Conservation (phyloP, 192 early-diverging fungal species). For the Podila clonocystis region DNA sequence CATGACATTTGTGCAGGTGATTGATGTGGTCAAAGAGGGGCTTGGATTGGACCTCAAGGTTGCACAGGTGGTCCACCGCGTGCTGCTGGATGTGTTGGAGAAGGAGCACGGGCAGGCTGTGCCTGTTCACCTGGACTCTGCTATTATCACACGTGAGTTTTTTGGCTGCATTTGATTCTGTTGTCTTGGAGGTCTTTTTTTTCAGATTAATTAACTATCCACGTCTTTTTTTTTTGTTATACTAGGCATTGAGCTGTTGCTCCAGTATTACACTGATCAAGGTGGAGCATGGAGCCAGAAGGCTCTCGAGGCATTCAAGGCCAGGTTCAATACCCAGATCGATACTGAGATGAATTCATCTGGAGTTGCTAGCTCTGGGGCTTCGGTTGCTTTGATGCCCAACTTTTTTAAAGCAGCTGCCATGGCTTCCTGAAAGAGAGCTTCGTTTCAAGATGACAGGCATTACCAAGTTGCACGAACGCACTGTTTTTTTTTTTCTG, state of each 20-base stretch:
- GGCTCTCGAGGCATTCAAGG: slow-evolving; percentile 15
- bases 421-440: not conserved
- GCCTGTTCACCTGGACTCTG: slow-evolving; percentile 18
- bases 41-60: slow-evolving; percentile 26
- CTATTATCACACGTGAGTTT: slow-evolving; percentile 10
- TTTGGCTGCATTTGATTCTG: not conserved
- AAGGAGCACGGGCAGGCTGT: slow-evolving; percentile 6
- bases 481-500: too few relatives aligned
- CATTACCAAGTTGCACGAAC: too few relatives aligned
- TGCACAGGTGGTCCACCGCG: slow-evolving; percentile 29
- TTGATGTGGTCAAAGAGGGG: slow-evolving; percentile 22
- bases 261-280: slow-evolving; percentile 42
- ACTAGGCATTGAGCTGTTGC: slow-evolving; percentile 17
- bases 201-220: not conserved
- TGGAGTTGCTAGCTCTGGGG: not conserved
- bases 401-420: slow-evolving; percentile 26
- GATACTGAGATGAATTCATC: not conserved
- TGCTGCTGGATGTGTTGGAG: slow-evolving; percentile 8
- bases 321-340: not conserved
- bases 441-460: not conserved
- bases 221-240: not conserved
- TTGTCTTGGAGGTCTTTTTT: not conserved
- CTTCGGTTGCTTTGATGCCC: slow-evolving; percentile 4
- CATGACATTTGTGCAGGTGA: slow-evolving; percentile 16
- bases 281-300: slow-evolving; percentile 11